Conservation (phyloP, 495 filamentous ascomycete species). For the Penicillium subrubescens region DNA sequence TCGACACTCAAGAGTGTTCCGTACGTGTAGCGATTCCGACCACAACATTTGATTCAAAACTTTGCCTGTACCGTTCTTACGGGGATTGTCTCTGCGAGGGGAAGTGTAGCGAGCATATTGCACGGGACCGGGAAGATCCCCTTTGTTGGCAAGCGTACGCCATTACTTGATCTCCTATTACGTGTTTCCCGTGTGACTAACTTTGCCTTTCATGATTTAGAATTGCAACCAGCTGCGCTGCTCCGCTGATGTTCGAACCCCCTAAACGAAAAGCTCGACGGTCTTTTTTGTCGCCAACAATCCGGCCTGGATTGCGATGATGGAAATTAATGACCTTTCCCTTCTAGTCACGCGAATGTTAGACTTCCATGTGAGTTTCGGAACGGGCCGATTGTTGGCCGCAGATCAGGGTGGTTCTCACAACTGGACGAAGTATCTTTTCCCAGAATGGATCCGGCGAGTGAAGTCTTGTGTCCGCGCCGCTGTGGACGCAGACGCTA, state of each 20-base stretch:
- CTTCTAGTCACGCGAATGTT: slow-evolving; percentile 1
- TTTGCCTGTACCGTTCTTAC: slow-evolving; percentile 7
- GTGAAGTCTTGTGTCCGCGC: not conserved
- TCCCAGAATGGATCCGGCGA: not conserved
- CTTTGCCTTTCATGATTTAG: not conserved
- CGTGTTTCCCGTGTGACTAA: not conserved
- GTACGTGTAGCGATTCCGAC: slow-evolving; percentile 1
- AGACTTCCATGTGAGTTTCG: slow-evolving; percentile 5
- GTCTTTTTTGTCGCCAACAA: slow-evolving; percentile 1
- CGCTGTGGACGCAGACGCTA: not conserved
- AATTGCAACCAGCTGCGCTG: slow-evolving; percentile 6
- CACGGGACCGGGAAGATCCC: not conserved
- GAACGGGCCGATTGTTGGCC: slow-evolving; percentile 2
- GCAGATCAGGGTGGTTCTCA: not conserved
- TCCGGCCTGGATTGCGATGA: not conserved
- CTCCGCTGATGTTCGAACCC: slow-evolving; percentile 5
- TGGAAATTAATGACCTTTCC: slow-evolving; percentile 3
- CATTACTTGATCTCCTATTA: not conserved
- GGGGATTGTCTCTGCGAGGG: not conserved
- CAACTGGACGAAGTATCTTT: not conserved
- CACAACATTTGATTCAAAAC: not conserved
- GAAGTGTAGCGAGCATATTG: not conserved
- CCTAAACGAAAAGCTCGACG: not conserved
- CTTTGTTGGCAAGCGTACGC: not conserved
- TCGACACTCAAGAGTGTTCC: not conserved